A percentile compares a stretch with the other conserved stretches of the same genome.
These are phyloP conservation scores for Cydonia oblonga DNA, from an alignment of 331 rosid species.

Conservation along the genomic window DNA sequence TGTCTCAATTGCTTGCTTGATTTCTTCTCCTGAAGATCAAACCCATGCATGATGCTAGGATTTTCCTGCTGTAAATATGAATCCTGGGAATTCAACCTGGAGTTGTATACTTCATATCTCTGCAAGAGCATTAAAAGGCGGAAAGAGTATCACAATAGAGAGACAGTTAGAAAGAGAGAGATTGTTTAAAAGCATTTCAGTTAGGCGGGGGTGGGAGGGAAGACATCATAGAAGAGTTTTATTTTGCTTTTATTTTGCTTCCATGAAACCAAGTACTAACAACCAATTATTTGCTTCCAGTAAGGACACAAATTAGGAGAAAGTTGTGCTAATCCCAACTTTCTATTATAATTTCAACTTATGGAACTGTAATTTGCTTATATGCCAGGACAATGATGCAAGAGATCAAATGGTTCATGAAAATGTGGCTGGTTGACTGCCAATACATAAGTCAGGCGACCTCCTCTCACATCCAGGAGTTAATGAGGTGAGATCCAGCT, in stretches of 20 bases:
- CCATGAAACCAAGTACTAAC: background rate
- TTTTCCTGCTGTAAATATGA: slow-evolving; percentile 31
- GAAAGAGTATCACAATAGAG: background rate
- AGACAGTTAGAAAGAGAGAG: background rate
- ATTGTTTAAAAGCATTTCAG: background rate
- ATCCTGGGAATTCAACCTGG: slow-evolving; percentile 42
- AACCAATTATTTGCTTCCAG: background rate
- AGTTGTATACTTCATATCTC: slow-evolving; percentile 45
- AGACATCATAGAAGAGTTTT: background rate
- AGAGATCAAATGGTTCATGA: background rate
- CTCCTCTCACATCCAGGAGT: no score
- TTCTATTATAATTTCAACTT: background rate
- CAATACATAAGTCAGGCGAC: background rate
- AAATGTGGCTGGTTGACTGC: background rate
- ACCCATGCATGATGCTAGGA: slow-evolving; percentile 32
- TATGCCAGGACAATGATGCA: background rate
- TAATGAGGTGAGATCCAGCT: no score
- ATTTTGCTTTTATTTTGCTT: background rate
- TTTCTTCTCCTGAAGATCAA: slow-evolving; percentile 47
- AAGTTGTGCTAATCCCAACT: background rate
- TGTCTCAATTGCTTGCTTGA: slow-evolving; percentile 29
- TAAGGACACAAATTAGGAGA: background rate
- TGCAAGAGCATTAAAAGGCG: slow-evolving; percentile 29
- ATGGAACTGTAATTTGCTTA: background rate
- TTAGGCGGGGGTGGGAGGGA: background rate